Evolutionary conservation across 2,329 filamentous ascomycete genomes (phyloP), one percentile per base, ranked within the genome.

Genomic region (Aspergillus hiratsukae): DNA sequence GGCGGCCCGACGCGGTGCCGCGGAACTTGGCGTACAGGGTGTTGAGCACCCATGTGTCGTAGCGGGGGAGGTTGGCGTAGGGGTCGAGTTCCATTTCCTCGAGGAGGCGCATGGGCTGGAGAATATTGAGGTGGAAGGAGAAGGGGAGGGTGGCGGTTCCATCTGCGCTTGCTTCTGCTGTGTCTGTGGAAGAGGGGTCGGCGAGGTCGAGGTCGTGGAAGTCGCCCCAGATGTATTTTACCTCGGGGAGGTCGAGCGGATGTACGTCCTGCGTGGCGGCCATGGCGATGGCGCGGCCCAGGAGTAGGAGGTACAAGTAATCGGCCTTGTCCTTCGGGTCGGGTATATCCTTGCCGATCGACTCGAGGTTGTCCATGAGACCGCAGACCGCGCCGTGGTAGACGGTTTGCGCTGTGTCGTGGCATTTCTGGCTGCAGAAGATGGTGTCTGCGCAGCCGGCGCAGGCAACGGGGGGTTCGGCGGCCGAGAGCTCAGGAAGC

Each of bases 21-120:
- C 94, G 85, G 72, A 97, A 96, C 72, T 97, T 97, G 62, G 89
- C 86, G 72, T 93, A 96, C 4, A 97, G 81, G 0, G 91, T 96
- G 74, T 97, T 96, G 68, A 96, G 83, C 17, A 97, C 82, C 78
- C 78, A 80, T 49, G 75, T 78, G 57, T 80, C 78, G 60, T 75
- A 78, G 11, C 62, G 66, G 1, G 62, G 58, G 7, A 80, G 62
- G 40, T 65, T 67, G 27, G 75, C 74, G 64, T 85, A 87, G 17
- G 84, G 82, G 64, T 86, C 81, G 49, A 85, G 74, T 50, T 82
- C 81, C 81, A 86, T 85, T 66, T 84, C 83, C 60, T 85, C 82
- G 23, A 87, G 76, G 61, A 86, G 78, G 60, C 86, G 82, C 56
- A 84, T 78, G 0, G 84, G 84, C 45, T 80, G 76, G 23, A 84